A percentile compares a stretch with the other conserved stretches of the same genome.
Evolutionary conservation across 495 filamentous ascomycete species (phyloP).

Genomic region (Penicillium odoratum): DNA sequence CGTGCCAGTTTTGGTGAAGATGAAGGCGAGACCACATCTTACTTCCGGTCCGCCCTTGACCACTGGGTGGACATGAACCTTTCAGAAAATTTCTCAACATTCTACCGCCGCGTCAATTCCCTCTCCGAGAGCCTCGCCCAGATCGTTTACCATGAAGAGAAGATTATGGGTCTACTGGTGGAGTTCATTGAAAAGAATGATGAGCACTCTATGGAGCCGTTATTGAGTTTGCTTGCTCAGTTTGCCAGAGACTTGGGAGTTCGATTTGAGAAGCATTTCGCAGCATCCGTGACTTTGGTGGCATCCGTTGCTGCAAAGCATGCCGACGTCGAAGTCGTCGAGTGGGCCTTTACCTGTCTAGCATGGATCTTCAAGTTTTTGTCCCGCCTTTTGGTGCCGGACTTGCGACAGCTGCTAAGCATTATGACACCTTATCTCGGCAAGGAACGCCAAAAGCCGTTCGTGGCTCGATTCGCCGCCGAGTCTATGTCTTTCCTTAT

Average conservation of each 20-base stretch:
- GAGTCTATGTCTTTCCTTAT: conserved; percentile 94
- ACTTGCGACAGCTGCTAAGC: conserved; percentile 79
- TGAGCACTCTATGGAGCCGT: conserved; percentile 73
- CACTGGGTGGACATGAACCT: conserved; percentile 91
- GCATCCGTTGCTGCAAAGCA: conserved; percentile 62
- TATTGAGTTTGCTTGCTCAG: conserved; percentile 79
- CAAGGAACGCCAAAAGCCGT: conserved; percentile 73
- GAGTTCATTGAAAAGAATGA: conserved; percentile 77
- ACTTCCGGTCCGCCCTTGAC: conserved; percentile 76
- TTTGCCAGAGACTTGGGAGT: conserved; percentile 89
- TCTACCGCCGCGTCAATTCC: conserved; percentile 68
- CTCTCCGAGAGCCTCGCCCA: conserved; percentile 88
- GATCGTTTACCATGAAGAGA: conserved; percentile 81
- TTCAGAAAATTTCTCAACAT: conserved; percentile 73
- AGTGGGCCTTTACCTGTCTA: conserved; percentile 95
- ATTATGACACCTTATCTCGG: conserved; percentile 86
- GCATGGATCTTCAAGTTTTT: conserved; percentile 98
- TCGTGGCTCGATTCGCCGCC: conserved; percentile 87
- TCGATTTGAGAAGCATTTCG: conserved; percentile 88
- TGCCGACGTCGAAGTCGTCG: conserved; percentile 72
- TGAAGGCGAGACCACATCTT: conserved; percentile 72
- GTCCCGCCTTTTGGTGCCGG: conserved; percentile 77
- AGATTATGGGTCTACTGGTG: conserved; percentile 76
- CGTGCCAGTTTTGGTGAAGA: conserved; percentile 72
- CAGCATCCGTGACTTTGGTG: conserved; percentile 66